Conservation (phyloP, 2,329 filamentous ascomycete genomes). For the Leptographium flavum region DNA sequence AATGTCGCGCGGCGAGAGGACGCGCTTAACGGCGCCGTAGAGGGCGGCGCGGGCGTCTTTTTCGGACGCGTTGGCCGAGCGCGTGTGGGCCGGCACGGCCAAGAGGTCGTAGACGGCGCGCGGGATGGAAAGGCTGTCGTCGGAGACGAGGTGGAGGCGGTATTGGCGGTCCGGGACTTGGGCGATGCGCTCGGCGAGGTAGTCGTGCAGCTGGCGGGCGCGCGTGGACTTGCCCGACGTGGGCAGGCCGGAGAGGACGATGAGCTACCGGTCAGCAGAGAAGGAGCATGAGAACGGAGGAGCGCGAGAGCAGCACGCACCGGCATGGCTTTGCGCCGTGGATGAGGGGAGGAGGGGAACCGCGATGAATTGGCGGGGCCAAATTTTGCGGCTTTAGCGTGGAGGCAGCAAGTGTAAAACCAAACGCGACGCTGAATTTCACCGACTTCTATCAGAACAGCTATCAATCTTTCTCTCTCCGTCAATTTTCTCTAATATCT, state of each 20-base stretch:
- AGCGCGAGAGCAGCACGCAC: too few species aligned
- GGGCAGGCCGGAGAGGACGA: constrained; percentile 52
- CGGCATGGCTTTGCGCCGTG: too few species aligned
- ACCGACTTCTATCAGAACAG: too few species aligned
- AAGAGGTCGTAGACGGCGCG: constrained; percentile 57
- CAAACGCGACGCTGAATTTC: too few species aligned
- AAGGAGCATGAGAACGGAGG: neutral
- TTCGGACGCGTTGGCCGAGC: constrained; percentile 60
- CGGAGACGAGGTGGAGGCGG: constrained; percentile 60
- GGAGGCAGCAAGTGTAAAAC: too few species aligned
- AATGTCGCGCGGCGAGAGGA: constrained; percentile 57
- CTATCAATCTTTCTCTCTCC: too few species aligned
- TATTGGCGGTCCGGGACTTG: constrained; percentile 24
- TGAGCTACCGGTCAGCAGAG: constrained; percentile 31
- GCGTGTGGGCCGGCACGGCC: constrained; percentile 40
- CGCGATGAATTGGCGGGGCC: too few species aligned
- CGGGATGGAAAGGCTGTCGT: constrained; percentile 54
- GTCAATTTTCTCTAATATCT: too few species aligned
- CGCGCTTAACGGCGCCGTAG: constrained; percentile 65
- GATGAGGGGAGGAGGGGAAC: neutral
- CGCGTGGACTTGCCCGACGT: constrained; percentile 56
- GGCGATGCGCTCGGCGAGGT: constrained; percentile 44
- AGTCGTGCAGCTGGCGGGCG: constrained; percentile 49
- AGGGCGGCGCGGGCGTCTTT: constrained; percentile 69
- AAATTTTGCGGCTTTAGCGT: too few species aligned